Conservation (phyloP, 345 rosid species). For the Carallia pectinifolia region DNA sequence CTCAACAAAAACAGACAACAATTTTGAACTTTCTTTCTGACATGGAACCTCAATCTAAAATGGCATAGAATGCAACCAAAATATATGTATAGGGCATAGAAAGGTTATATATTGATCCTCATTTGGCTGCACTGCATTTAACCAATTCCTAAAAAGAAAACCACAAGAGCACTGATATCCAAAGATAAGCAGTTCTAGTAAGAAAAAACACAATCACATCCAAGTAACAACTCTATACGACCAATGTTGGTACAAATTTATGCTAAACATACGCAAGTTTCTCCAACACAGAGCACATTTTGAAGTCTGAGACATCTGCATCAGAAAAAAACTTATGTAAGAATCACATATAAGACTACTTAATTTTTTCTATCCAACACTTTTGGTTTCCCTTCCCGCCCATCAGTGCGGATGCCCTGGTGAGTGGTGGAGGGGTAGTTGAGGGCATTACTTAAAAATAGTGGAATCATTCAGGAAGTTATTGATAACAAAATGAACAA, state of each 20-base stretch:
- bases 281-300: slow-evolving; percentile 65
- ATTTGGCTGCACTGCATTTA: not conserved
- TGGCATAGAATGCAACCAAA: too few relatives aligned
- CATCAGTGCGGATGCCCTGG: too few relatives aligned
- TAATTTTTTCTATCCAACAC: too few relatives aligned
- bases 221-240: not conserved
- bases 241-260: not conserved
- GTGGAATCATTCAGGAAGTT: slow-evolving; percentile 2
- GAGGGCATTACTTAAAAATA: too few relatives aligned
- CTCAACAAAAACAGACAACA: not conserved
- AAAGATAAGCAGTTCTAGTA: slow-evolving; percentile 1
- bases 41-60: not conserved
- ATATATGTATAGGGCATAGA: not conserved
- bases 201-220: not conserved
- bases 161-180: not conserved
- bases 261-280: slow-evolving; percentile 65
- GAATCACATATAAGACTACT: not conserved
- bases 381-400: too few relatives aligned
- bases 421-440: too few relatives aligned
- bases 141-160: not conserved
- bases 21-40: not conserved
- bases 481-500: not conserved
- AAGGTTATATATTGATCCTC: not conserved
- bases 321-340: slow-evolving; percentile 12
- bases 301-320: slow-evolving; percentile 82